phyloP scores from a whole-genome alignment of 495 filamentous ascomycete species.

The Lophium mytilinum region DNA sequence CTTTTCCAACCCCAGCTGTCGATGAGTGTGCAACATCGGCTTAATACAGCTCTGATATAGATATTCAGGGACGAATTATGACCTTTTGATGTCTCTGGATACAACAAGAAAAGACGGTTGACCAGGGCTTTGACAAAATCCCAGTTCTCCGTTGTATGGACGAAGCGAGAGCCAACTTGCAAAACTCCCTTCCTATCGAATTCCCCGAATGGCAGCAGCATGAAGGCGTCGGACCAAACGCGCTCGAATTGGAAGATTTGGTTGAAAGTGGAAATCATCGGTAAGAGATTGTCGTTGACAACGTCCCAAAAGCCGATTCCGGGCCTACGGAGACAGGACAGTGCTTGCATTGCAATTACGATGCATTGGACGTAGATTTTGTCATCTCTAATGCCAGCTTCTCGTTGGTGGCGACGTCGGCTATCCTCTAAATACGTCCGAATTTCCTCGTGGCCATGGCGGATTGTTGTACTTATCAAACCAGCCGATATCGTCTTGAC shows the following conservation, averaged over 20 bases:
- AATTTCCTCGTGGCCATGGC: constrained; percentile 30
- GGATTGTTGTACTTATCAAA: constrained; percentile 15
- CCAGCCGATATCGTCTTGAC: constrained; percentile 5
- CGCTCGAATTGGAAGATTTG: constrained; percentile 56
- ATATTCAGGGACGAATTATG: constrained; percentile 64
- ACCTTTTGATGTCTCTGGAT: constrained; percentile 44
- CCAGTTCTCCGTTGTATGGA: constrained; percentile 61
- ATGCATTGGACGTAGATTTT: constrained; percentile 54
- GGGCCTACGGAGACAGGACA: constrained; percentile 41
- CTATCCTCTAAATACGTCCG: constrained; percentile 56
- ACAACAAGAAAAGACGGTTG: constrained; percentile 56
- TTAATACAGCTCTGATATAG: constrained; percentile 67
- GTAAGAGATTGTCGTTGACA: constrained; percentile 40
- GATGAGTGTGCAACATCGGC: constrained; percentile 71
- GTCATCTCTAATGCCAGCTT: constrained; percentile 57
- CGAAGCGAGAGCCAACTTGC: constrained; percentile 48
- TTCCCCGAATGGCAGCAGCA: constrained; percentile 65
- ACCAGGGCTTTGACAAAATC: constrained; percentile 55
- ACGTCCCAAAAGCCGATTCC: constrained; percentile 51
- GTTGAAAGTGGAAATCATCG: constrained; percentile 26
- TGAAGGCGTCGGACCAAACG: constrained; percentile 67
- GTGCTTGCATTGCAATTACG: constrained; percentile 54
- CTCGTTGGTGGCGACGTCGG: constrained; percentile 44
- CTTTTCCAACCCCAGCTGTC: constrained; percentile 78
- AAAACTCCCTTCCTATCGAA: constrained; percentile 62